Base-by-base conservation (phyloP, 164 flowering plant species). In the Magnolia changhungtana region DNA sequence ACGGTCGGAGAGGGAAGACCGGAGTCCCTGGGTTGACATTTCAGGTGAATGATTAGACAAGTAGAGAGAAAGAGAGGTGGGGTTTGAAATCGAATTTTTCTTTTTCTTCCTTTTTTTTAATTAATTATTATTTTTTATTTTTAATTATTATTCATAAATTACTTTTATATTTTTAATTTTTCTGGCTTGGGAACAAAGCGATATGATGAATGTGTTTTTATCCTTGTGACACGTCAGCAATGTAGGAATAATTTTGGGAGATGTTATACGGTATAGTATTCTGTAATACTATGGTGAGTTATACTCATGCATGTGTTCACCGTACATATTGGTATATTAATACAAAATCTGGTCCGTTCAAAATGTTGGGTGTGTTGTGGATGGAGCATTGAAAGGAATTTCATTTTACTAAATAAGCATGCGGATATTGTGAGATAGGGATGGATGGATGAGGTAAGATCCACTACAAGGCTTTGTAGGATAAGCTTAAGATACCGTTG, bases 161-260 rank as follows among this genome's bases (percentile, higher is more conserved):
- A n/a, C 21, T 50, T 45, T 20, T 49, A 24, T 52, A 24, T 21
- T 50, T 55, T 55, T 50, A 24, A 50, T 19, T 10, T 19, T 21
- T 19, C 21, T 73, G 65, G 75, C 75, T 73, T 73, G 75, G 37
- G 68, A 63, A 29, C 52, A 73, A 73, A 73, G 75, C 75, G 67
- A 73, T 45, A 63, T 73, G 75, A 73, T 73, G 21, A 63, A 45
- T 23, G 50, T 45, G 75, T 73, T 73, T 63, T 59, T 37, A 29
- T 58, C 64, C 51, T 8, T 49, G 67, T 64, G 52, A 63, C 27
- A 50, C 67, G 50, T 68, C 49, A 31, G 21, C 71, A 24, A 66
- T 10, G 11, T 55, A 8, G 61, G 61, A 55, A 55, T 55, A 55
- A 55, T 55, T 55, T 16, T 16, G 61, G 61, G 61, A 55, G 61